Percentiles rank a stretch among this genome's conserved stretches.
phyloP scores from a whole-genome alignment of 768 basidiomycete species.

The Leccinum longicurvipes region DNA sequence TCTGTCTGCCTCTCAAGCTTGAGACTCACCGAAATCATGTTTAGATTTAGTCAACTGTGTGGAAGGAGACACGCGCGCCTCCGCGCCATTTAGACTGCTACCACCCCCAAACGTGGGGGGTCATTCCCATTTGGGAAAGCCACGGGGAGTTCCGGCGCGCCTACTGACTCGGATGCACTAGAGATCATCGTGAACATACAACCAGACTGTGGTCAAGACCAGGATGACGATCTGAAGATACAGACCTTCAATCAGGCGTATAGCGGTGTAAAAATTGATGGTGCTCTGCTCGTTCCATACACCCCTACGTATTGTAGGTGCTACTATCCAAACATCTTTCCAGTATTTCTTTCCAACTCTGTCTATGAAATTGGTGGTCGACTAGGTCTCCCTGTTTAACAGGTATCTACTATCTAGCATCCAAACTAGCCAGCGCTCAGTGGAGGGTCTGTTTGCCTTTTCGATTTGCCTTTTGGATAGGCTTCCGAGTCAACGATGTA shows the following conservation, averaged over 20 bases:
- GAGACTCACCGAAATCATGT: constrained; percentile 47
- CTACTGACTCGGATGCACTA: too few relatives aligned
- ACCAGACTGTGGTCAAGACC: constrained; percentile 24
- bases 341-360: neutral
- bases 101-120: constrained; percentile 13
- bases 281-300: constrained; percentile 52
- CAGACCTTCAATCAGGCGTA: constrained; percentile 66
- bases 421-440: constrained; percentile 46
- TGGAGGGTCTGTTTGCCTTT: constrained; percentile 68
- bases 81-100: too few relatives aligned
- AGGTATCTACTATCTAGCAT: constrained; percentile 38
- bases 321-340: neutral
- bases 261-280: constrained; percentile 63
- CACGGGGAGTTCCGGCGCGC: too few relatives aligned
- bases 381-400: constrained; percentile 63
- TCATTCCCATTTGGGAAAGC: neutral
- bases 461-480: too few relatives aligned
- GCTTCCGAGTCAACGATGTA: constrained; percentile 71
- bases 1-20: neutral
- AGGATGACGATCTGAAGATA: neutral
- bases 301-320: constrained; percentile 48
- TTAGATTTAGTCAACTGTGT: constrained; percentile 1
- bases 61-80: neutral
- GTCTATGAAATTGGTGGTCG: constrained; percentile 29
- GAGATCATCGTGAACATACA: too few relatives aligned